phyloP scores from a whole-genome alignment of 257 asterid species.

The Nicotiana paniculata region DNA sequence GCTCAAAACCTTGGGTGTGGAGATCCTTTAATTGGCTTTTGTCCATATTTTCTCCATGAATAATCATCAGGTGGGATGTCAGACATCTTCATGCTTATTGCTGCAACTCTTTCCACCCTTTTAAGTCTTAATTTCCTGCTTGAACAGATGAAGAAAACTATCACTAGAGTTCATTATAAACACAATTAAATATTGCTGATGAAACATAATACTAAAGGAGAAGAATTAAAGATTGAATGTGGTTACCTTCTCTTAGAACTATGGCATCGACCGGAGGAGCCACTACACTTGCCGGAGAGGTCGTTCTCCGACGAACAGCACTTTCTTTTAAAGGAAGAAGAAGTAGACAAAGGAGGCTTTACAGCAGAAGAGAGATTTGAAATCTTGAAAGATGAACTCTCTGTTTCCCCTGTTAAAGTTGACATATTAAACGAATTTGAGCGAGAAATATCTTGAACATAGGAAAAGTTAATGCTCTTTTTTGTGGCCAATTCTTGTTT shows the following conservation, averaged over 20 bases:
- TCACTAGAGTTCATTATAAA: neutral
- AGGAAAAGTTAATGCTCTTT: conserved; percentile 46
- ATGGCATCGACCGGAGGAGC: conserved; percentile 65
- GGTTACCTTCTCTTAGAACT: conserved; percentile 73
- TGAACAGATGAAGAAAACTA: neutral
- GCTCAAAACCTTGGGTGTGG: conserved; percentile 89
- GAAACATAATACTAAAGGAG: neutral
- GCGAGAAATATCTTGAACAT: conserved; percentile 33
- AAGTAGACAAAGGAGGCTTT: conserved; percentile 72
- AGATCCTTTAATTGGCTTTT: conserved; percentile 94
- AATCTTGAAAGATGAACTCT: conserved; percentile 38
- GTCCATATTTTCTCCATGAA: conserved; percentile 98
- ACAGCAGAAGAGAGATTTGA: conserved; percentile 46
- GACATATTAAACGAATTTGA: conserved; percentile 45
- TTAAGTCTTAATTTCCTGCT: conserved; percentile 57
- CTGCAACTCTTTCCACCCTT: conserved; percentile 73
- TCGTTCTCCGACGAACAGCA: conserved; percentile 59
- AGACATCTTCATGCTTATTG: conserved; percentile 85
- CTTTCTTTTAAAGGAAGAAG: conserved; percentile 49
- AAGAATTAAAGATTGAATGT: neutral
- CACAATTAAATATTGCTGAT: neutral
- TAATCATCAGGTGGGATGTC: conserved; percentile 96
- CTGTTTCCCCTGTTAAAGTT: conserved; percentile 46
- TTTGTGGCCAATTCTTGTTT: conserved; percentile 16
- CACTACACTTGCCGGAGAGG: conserved; percentile 70